Conservation (phyloP, 306 rosid genomes). For the Dicorynia guianensis region DNA sequence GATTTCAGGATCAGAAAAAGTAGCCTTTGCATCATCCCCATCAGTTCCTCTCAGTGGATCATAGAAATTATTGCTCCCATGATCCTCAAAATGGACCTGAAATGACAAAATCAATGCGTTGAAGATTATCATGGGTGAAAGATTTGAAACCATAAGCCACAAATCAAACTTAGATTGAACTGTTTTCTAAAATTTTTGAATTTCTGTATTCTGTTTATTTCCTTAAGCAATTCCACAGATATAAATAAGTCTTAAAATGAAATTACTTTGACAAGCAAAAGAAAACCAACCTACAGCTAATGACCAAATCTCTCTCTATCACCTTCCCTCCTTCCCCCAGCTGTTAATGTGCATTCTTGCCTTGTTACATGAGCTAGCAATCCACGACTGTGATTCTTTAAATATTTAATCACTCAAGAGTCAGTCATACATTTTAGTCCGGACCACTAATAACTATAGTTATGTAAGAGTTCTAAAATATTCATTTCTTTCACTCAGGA, state of each 20-base stretch:
- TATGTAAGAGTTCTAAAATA: background rate
- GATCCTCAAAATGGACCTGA: slow-evolving; percentile 58
- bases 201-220: background rate
- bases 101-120: slow-evolving; percentile 32
- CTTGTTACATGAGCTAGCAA: background rate
- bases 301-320: background rate
- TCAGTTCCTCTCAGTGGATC: slow-evolving; percentile 81
- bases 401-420: background rate
- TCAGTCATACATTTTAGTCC: background rate
- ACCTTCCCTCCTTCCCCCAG: background rate
- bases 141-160: background rate
- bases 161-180: slow-evolving; percentile 24
- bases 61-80: slow-evolving; percentile 54
- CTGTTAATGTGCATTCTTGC: background rate
- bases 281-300: too few relatives aligned
- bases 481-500: background rate
- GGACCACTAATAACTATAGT: background rate
- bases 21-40: slow-evolving; percentile 44
- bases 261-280: background rate
- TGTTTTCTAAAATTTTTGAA: background rate
- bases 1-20: slow-evolving; percentile 37
- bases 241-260: slow-evolving; percentile 14
- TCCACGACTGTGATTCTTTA: slow-evolving; percentile 10
- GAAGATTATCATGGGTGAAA: slow-evolving; percentile 30
- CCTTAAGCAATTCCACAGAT: slow-evolving; percentile 9